phyloP scores from a whole-genome alignment of 306 rosid genomes.

The Castanopsis chinensis region DNA sequence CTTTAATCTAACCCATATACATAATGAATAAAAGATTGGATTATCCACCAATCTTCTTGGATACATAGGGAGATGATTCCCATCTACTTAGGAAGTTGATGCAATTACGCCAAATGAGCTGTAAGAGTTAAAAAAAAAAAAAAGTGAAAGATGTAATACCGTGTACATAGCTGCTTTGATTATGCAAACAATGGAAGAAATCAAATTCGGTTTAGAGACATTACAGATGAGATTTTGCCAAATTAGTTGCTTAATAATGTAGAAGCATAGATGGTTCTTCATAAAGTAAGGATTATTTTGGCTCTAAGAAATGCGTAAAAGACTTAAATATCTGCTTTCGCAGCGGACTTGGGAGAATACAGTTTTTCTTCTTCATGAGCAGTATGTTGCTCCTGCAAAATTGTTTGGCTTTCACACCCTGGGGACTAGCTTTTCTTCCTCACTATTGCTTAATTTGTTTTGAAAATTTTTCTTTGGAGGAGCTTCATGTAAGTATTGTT shows the following conservation, averaged over 20 bases:
- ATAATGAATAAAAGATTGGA: background rate
- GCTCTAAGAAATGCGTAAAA: background rate
- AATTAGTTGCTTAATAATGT: too few relatives aligned
- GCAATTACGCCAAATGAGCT: background rate
- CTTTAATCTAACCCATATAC: too few relatives aligned
- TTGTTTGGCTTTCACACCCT: background rate
- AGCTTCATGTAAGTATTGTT: background rate
- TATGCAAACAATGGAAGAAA: constrained; percentile 4
- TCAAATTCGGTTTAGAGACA: background rate
- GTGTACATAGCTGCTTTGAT: background rate
- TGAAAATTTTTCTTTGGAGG: background rate
- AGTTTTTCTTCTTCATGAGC: background rate
- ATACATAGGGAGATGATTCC: background rate
- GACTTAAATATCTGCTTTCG: background rate
- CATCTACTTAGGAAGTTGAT: background rate
- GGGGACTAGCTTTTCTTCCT: constrained; percentile 1
- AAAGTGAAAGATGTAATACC: constrained; percentile 2
- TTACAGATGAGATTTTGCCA: too few relatives aligned
- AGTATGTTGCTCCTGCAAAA: background rate
- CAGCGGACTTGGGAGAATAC: constrained; percentile 1
- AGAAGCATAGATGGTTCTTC: too few relatives aligned
- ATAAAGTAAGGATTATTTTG: too few relatives aligned
- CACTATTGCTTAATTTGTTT: constrained; percentile 14
- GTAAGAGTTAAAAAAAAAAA: background rate
- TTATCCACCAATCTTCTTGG: background rate